A percentile compares a stretch with the other conserved stretches of the same genome.
Conservation (phyloP, 208 protist species). For the Crithidia fasciculata region DNA sequence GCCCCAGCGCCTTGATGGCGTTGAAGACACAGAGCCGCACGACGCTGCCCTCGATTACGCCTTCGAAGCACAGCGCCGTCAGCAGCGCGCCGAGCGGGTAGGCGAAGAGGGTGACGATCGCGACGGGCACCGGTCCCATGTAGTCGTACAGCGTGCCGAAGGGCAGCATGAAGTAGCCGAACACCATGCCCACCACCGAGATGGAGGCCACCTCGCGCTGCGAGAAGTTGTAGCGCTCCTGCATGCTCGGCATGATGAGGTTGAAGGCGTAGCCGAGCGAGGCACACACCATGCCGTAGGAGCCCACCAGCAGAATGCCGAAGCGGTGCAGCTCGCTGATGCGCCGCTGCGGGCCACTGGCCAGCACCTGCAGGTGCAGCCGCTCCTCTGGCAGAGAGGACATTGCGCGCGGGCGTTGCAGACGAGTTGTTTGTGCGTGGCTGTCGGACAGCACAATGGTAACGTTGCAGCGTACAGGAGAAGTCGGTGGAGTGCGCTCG, state of each 20-base stretch:
- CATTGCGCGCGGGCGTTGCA: too few species aligned
- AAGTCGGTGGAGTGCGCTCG: too few species aligned
- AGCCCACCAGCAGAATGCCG: conserved; percentile 35
- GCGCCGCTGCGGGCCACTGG: conserved; percentile 20
- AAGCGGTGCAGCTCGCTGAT: conserved; percentile 48
- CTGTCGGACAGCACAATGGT: too few species aligned
- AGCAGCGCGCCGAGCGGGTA: conserved; percentile 39
- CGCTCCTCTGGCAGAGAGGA: too few species aligned
- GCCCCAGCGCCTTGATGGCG: conserved; percentile 32
- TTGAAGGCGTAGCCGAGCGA: conserved; percentile 65
- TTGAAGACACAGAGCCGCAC: conserved; percentile 36
- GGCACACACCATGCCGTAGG: conserved; percentile 45
- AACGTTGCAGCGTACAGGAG: too few species aligned
- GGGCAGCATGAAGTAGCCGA: conserved; percentile 44
- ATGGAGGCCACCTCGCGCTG: conserved; percentile 63
- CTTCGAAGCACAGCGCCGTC: conserved; percentile 45
- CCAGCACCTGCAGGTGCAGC: conserved; percentile 10
- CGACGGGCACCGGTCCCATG: conserved; percentile 46
- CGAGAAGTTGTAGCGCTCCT: conserved; percentile 50
- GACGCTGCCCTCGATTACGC: conserved; percentile 39
- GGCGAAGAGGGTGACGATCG: conserved; percentile 30
- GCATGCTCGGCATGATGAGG: conserved; percentile 44
- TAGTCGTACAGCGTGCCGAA: conserved; percentile 58
- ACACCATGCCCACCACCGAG: conserved; percentile 41
- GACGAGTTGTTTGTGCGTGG: too few species aligned